Evolutionary conservation across 1,139 yeast genomes (phyloP).

Genomic region (Geotrichum australiense): DNA sequence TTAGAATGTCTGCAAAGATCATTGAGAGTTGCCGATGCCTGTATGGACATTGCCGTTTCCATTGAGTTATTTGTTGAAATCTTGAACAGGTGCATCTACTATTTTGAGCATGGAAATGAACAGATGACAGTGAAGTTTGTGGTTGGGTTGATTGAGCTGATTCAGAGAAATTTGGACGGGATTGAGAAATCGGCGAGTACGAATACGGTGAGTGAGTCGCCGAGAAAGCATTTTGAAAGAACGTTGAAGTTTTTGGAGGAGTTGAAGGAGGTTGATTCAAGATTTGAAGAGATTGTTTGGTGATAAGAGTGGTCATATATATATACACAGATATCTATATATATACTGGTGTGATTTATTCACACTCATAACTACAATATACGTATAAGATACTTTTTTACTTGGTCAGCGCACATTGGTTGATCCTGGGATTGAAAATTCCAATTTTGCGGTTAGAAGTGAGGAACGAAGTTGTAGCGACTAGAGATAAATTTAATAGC

Average conservation of each 20-base stretch:
- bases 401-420: too few relatives aligned
- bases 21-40: slow-evolving; percentile 83
- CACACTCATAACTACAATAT: too few relatives aligned
- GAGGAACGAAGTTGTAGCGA: too few relatives aligned
- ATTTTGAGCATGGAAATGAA: slow-evolving; percentile 74
- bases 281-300: slow-evolving; percentile 49
- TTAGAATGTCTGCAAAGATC: slow-evolving; percentile 69
- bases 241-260: slow-evolving; percentile 59
- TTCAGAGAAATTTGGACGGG: slow-evolving; percentile 59
- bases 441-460: too few relatives aligned
- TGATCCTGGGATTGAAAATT: too few relatives aligned
- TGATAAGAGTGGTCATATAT: slow-evolving; percentile 10
- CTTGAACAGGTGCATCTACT: slow-evolving; percentile 75
- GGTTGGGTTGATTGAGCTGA: slow-evolving; percentile 79
- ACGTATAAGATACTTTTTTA: too few relatives aligned
- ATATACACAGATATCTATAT: too few relatives aligned
- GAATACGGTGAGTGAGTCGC: slow-evolving; percentile 32
- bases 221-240: slow-evolving; percentile 52
- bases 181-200: slow-evolving; percentile 21
- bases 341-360: too few relatives aligned
- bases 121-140: slow-evolving; percentile 67
- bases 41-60: slow-evolving; percentile 76
- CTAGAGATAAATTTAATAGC: too few relatives aligned
- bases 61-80: slow-evolving; percentile 84
- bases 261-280: slow-evolving; percentile 58